A percentile compares a stretch with the other conserved stretches of the same genome.
Evolutionary conservation across 2,329 filamentous ascomycete species (phyloP).

Genomic region (Sporothrix humicola): DNA sequence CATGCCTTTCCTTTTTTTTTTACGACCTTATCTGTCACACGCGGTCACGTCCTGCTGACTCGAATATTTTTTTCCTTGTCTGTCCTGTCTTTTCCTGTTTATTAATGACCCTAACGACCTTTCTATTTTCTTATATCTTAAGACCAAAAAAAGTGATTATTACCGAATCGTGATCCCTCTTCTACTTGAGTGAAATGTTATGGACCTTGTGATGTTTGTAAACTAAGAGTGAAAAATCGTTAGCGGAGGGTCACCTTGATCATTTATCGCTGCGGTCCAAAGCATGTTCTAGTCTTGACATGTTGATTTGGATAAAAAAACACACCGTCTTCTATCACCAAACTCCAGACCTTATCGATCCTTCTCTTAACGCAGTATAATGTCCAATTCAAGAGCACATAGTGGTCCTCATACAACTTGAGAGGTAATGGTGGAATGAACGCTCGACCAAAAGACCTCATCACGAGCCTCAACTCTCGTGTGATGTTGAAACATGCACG

Average conservation of each 20-base stretch:
- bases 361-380: background rate
- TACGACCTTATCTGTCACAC: conserved; percentile 14
- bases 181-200: background rate
- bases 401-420: background rate
- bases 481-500: background rate
- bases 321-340: background rate
- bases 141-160: conserved; percentile 31
- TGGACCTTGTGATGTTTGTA: background rate
- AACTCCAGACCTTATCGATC: background rate
- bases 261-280: too few relatives aligned
- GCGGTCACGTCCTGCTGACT: conserved; percentile 22
- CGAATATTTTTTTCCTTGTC: conserved; percentile 3
- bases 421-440: background rate
- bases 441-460: background rate
- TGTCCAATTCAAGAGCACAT: background rate
- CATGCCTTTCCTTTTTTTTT: conserved; percentile 5
- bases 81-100: background rate
- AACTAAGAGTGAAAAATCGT: background rate
- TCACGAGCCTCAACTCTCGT: background rate
- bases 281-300: too few relatives aligned
- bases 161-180: background rate
- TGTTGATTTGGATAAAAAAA: too few relatives aligned
- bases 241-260: background rate
- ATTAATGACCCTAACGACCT: conserved; percentile 35
- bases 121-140: conserved; percentile 6